Base-by-base conservation (phyloP, 129 eudicot species). In the Dittrichia graveolens region DNA sequence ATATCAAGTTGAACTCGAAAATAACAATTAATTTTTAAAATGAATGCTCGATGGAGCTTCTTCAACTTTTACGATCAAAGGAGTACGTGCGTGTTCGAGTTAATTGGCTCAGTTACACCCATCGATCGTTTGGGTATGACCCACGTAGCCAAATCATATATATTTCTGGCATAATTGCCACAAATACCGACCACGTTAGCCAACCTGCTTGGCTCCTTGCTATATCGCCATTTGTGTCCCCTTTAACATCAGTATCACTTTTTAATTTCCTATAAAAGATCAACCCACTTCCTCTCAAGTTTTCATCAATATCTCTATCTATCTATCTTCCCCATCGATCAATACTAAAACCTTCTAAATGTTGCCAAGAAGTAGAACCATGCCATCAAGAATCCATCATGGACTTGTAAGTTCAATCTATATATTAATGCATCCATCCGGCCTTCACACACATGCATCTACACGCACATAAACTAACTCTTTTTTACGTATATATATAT, bases 341-440 rank as follows among this genome's bases (percentile, higher is more conserved):
- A 72, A 72, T 41, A 41, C 54, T 56, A 61, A 24, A 47, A 53
- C 46, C 48, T 78, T 61, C 65, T 67, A 24, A 64, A 86, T 86
- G 88, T 64, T 86, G 84, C 86, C 91, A 63, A 86, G 91, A 71
- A 86, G 91, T 78, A 71, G 91, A 86, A 86, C 91, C 46, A 72
- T 86, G 69, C 91, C 91, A 31, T 80, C 91, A 19, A 83, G 91
- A 79, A 80, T 86, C 65, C 73, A 75, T 34, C 62, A 83, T 47
- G 91, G 87, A 61, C 76, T 61, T 59, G 91, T 86, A 81, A 75
- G 82, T 78, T 71, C 60, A 9, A 15, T 50, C 73, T 50, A 38
- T 48, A 41, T 14, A 37, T 62, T 38, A 63, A 14, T 50, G 4
- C 13, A n/a, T 12, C 4, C n/a, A 3, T 45, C 31, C 31, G 0